A percentile compares a stretch with the other conserved stretches of the same genome.
phyloP scores from a whole-genome alignment of 768 basidiomycete species.

The Hygrophorus russula region DNA sequence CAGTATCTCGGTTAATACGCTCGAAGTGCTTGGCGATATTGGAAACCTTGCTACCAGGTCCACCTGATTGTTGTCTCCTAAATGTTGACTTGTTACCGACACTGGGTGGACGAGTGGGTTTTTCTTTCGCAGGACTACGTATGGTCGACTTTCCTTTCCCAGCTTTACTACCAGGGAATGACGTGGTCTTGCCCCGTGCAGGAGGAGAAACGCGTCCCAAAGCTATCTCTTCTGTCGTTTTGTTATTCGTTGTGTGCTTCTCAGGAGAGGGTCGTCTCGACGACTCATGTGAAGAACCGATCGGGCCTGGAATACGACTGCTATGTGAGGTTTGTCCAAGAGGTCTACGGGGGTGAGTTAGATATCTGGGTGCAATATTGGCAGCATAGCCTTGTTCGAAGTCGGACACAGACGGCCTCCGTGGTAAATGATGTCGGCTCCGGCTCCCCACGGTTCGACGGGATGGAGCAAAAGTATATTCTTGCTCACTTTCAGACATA shows the following conservation, averaged over 20 bases:
- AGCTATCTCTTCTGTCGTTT: constrained; percentile 24
- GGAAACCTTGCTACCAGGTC: constrained; percentile 61
- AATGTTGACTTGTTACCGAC: constrained; percentile 38
- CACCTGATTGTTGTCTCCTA: constrained; percentile 33
- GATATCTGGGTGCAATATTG: constrained; percentile 76
- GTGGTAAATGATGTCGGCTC: constrained; percentile 38
- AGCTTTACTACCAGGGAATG: constrained; percentile 26
- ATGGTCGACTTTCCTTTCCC: constrained; percentile 10
- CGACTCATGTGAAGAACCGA: constrained; percentile 39
- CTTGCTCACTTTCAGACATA: constrained; percentile 78
- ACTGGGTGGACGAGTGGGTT: constrained; percentile 31
- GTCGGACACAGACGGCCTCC: constrained; percentile 64
- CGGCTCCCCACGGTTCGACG: constrained; percentile 34
- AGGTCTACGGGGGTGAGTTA: constrained; percentile 42
- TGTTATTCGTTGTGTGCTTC: constrained; percentile 33
- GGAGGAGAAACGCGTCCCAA: constrained; percentile 38
- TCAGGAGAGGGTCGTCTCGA: constrained; percentile 69
- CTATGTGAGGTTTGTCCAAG: constrained; percentile 20
- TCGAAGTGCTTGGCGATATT: constrained; percentile 90
- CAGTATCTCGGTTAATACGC: constrained; percentile 63
- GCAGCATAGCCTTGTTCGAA: constrained; percentile 88
- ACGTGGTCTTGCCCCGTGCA: constrained; percentile 20
- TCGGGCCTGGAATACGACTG: constrained; percentile 46
- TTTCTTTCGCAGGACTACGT: constrained; percentile 27
- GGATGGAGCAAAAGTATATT: constrained; percentile 30